Conservation (phyloP, 2,329 filamentous ascomycete species). For the Helminthosporium solani region DNA sequence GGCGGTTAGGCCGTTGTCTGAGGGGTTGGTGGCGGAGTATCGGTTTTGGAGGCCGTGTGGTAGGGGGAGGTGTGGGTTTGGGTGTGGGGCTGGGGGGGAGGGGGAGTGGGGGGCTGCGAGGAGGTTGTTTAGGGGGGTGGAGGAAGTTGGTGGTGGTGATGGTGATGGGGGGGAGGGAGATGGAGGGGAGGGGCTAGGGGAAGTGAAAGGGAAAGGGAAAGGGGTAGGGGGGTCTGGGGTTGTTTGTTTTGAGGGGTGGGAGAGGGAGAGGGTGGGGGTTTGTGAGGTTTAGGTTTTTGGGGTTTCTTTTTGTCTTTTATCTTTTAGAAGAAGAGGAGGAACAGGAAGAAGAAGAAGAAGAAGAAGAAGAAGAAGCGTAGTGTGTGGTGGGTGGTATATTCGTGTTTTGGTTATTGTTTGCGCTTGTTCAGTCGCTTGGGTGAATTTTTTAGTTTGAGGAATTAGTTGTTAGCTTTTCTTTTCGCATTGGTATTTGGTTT, state of each 20-base stretch:
- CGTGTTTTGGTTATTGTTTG: too few relatives aligned
- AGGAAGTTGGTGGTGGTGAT: conserved; percentile 17
- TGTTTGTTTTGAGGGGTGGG: conserved; percentile 12
- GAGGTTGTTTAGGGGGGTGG: conserved; percentile 29
- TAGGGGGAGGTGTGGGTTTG: conserved; percentile 30
- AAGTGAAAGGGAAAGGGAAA: conserved; percentile 2
- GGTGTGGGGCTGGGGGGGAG: conserved; percentile 27
- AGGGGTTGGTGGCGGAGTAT: conserved; percentile 39
- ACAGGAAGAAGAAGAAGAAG: too few relatives aligned
- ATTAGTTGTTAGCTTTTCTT: too few relatives aligned
- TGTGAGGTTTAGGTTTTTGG: conserved; percentile 8
- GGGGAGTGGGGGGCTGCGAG: conserved; percentile 35
- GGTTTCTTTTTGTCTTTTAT: neutral
- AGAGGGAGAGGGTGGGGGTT: conserved; percentile 25
- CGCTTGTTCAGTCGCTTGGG: too few relatives aligned
- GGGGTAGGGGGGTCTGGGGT: conserved; percentile 16
- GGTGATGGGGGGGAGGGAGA: neutral
- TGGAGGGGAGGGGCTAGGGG: neutral
- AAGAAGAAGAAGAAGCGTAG: too few relatives aligned
- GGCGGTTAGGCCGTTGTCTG: conserved; percentile 30
- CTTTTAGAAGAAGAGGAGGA: too few relatives aligned
- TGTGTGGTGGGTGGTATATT: too few relatives aligned
- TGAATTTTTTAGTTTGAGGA: too few relatives aligned
- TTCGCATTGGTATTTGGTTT: too few relatives aligned
- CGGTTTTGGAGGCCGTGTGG: conserved; percentile 41